Evolutionary conservation across 108 stramenopile genomes (phyloP).

Genomic region (Aurantiochytrium sp.): DNA sequence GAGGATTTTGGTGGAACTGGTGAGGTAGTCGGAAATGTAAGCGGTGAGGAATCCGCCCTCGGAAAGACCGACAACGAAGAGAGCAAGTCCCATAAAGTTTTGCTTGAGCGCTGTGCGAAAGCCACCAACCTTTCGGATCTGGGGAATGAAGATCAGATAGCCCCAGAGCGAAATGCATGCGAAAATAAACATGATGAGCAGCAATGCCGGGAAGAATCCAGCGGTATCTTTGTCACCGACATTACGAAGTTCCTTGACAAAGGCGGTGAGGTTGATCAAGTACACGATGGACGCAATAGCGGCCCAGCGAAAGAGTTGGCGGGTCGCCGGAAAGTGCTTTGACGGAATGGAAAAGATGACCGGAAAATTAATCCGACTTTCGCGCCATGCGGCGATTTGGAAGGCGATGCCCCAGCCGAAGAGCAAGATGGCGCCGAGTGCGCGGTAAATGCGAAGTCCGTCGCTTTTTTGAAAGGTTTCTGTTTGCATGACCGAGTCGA

Average conservation of each 20-base stretch:
- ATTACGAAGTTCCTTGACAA: not conserved
- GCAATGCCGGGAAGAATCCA: not conserved
- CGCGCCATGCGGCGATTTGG: not conserved
- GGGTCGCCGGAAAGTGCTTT: not conserved
- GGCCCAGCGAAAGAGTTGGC: not conserved
- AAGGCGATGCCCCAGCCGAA: not conserved
- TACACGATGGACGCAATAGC: not conserved
- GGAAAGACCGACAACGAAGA: not conserved
- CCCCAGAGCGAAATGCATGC: not conserved
- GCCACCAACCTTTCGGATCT: not conserved
- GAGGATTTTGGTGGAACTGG: not conserved
- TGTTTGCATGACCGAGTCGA: not conserved
- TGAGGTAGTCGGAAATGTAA: not conserved
- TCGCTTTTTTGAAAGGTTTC: not conserved
- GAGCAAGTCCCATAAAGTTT: not conserved
- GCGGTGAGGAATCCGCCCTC: not conserved
- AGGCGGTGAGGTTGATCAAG: not conserved
- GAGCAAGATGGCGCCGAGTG: not conserved
- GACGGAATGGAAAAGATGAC: not conserved
- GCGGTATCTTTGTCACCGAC: not conserved
- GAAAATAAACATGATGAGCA: not conserved
- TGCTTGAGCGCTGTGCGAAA: not conserved
- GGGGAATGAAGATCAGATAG: not conserved
- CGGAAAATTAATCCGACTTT: not conserved
- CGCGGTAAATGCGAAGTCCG: not conserved